Percentiles rank a stretch among this genome's conserved stretches.
These are phyloP conservation scores for Hyaloperonospora arabidopsidis DNA, from an alignment of 352 stramenopile genomes.

Conservation along the genomic window DNA sequence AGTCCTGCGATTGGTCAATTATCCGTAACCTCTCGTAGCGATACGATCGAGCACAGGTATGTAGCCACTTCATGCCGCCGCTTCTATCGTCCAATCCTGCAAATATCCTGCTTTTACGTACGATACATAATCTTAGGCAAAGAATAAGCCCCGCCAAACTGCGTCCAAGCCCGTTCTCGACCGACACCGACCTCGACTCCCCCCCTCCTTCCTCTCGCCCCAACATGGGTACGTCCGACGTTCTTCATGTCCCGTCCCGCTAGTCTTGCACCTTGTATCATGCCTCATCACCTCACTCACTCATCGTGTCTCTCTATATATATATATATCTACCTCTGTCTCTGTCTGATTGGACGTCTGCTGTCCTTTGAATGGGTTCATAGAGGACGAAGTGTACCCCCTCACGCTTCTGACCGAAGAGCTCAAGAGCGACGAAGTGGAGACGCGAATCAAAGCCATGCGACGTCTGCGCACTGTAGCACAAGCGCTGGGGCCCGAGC, in stretches of 20 bases:
- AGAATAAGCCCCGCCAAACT: constrained; percentile 6
- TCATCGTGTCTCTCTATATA: no score
- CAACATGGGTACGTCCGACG: constrained; percentile 18
- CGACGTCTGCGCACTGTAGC: constrained; percentile 87
- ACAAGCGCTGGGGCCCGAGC: constrained; percentile 82
- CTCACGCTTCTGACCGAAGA: constrained; percentile 89
- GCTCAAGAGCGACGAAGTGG: constrained; percentile 86
- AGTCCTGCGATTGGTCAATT: no score
- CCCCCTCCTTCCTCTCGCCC: constrained; percentile 3
- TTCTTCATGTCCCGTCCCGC: background rate
- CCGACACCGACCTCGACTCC: constrained; percentile 8
- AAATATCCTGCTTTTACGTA: background rate
- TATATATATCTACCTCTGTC: no score
- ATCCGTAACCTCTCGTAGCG: no score
- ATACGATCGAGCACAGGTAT: no score
- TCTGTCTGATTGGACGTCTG: no score
- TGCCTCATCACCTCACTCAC: no score
- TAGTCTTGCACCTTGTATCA: no score
- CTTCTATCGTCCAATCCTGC: no score
- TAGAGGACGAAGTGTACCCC: constrained; percentile 80
- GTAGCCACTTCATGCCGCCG: no score
- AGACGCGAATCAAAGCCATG: constrained; percentile 92
- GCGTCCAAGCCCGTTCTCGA: no score
- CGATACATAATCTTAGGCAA: background rate
- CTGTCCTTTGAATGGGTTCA: background rate